Percentiles rank a stretch among this genome's conserved stretches.
phyloP scores from a whole-genome alignment of 495 filamentous ascomycete genomes.

The Penicillium lagena region DNA sequence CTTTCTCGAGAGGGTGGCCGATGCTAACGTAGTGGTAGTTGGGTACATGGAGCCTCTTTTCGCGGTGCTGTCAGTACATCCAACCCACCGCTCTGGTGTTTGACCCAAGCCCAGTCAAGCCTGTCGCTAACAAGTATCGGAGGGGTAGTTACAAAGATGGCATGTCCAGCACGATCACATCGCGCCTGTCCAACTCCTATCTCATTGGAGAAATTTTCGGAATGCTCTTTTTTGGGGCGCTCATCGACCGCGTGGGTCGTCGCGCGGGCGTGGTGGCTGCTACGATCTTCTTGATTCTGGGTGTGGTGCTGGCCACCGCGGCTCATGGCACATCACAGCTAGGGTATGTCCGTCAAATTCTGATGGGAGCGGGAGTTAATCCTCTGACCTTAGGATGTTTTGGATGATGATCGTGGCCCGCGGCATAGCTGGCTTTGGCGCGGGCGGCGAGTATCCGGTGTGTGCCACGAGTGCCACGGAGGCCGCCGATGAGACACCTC shows the following conservation, averaged over 20 bases:
- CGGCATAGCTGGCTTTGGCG: slow-evolving; percentile 47
- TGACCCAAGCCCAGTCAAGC: too few relatives aligned
- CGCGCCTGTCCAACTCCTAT: slow-evolving; percentile 26
- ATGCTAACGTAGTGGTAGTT: slow-evolving; percentile 10
- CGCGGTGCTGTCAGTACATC: slow-evolving; percentile 20
- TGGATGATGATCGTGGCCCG: slow-evolving; percentile 51
- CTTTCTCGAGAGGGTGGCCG: not conserved
- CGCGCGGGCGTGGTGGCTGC: slow-evolving; percentile 19
- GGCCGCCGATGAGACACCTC: slow-evolving; percentile 34
- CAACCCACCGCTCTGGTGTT: too few relatives aligned
- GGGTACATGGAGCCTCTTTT: slow-evolving; percentile 38
- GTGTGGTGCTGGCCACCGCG: slow-evolving; percentile 22
- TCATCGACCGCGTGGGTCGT: slow-evolving; percentile 26
- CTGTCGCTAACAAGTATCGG: too few relatives aligned
- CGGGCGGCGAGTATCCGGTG: slow-evolving; percentile 43
- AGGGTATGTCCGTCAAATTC: slow-evolving; percentile 8
- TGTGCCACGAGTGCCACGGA: slow-evolving; percentile 38
- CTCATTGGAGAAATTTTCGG: slow-evolving; percentile 30
- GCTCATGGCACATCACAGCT: slow-evolving; percentile 21
- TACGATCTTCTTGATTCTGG: slow-evolving; percentile 20
- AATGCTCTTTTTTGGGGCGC: slow-evolving; percentile 27
- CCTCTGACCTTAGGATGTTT: slow-evolving; percentile 28
- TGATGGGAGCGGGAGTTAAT: too few relatives aligned
- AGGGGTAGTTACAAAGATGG: slow-evolving; percentile 15
- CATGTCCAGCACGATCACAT: slow-evolving; percentile 29